phyloP scores from a whole-genome alignment of 1,139 yeast species.

The Debaryomycetaceae sp. region DNA sequence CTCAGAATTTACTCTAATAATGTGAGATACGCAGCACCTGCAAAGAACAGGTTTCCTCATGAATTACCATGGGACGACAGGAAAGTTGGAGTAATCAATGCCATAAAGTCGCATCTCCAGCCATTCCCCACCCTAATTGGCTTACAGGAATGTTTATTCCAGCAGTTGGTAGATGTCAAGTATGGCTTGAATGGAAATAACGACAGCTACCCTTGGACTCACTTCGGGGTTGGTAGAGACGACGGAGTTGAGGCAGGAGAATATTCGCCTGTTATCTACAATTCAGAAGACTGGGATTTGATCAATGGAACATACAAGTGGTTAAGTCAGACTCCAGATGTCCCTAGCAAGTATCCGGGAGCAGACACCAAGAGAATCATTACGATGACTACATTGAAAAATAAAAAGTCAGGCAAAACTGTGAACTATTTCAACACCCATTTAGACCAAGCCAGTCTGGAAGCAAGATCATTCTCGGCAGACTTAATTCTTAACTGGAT shows the following conservation, averaged over 20 bases:
- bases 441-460: constrained; percentile 41
- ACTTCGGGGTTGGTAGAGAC: constrained; percentile 49
- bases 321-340: constrained; percentile 40
- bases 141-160: constrained; percentile 28
- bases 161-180: constrained; percentile 26
- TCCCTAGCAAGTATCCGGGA: constrained; percentile 41
- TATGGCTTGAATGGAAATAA: constrained; percentile 17
- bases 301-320: constrained; percentile 38
- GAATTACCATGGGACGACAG: constrained; percentile 27
- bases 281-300: constrained; percentile 26
- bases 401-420: constrained; percentile 17
- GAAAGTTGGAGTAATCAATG: constrained; percentile 20
- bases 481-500: constrained; percentile 31
- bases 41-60: constrained; percentile 14
- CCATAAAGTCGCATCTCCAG: constrained; percentile 12
- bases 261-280: constrained; percentile 42
- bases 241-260: constrained; percentile 46
- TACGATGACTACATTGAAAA: constrained; percentile 33
- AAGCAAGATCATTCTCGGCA: constrained; percentile 31
- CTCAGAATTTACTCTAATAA: constrained; percentile 24
- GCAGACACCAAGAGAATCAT: constrained; percentile 43
- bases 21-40: constrained; percentile 20
- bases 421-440: constrained; percentile 43
- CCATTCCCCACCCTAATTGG: constrained; percentile 25
- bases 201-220: constrained; percentile 25